These are phyloP conservation scores for Candida corydali DNA, from an alignment of 805 yeast species.

Conservation along the genomic window DNA sequence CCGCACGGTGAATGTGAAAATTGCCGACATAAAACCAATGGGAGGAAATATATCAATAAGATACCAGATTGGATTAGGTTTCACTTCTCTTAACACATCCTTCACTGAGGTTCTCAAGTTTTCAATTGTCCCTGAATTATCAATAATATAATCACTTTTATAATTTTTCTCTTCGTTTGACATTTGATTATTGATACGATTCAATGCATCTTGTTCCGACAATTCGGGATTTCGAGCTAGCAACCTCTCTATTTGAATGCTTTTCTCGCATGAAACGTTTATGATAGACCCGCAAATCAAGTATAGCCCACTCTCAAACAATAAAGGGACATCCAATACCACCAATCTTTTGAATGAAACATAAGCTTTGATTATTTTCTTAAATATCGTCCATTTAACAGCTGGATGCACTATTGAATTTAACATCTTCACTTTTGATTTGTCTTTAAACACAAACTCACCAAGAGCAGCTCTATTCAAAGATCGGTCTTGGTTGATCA, in stretches of 20 bases:
- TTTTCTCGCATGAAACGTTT: conserved; percentile 59
- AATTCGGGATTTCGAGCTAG: conserved; percentile 64
- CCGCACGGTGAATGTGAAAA: conserved; percentile 17
- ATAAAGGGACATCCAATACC: conserved; percentile 82
- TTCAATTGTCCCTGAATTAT: conserved; percentile 45
- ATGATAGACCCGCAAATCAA: conserved; percentile 65
- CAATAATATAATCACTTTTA: conserved; percentile 63
- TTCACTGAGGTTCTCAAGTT: conserved; percentile 20
- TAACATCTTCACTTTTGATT: conserved; percentile 50
- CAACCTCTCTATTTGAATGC: conserved; percentile 61
- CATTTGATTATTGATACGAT: conserved; percentile 78
- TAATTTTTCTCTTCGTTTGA: conserved; percentile 50
- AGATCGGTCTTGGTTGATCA: conserved; percentile 39
- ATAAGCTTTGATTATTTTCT: conserved; percentile 56
- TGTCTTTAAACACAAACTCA: conserved; percentile 67
- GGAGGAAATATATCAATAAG: conserved; percentile 25
- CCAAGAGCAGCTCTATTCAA: conserved; percentile 79
- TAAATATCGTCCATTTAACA: conserved; percentile 62
- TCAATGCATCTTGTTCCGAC: conserved; percentile 58
- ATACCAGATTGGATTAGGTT: conserved; percentile 20
- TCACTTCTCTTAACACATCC: conserved; percentile 19
- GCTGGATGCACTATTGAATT: conserved; percentile 88
- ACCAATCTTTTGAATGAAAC: conserved; percentile 55
- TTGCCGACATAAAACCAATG: conserved; percentile 20
- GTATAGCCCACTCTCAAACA: conserved; percentile 78